These are phyloP conservation scores for Zygosaccharomyces sapae DNA, from an alignment of 1,139 yeast species.

Conservation along the genomic window DNA sequence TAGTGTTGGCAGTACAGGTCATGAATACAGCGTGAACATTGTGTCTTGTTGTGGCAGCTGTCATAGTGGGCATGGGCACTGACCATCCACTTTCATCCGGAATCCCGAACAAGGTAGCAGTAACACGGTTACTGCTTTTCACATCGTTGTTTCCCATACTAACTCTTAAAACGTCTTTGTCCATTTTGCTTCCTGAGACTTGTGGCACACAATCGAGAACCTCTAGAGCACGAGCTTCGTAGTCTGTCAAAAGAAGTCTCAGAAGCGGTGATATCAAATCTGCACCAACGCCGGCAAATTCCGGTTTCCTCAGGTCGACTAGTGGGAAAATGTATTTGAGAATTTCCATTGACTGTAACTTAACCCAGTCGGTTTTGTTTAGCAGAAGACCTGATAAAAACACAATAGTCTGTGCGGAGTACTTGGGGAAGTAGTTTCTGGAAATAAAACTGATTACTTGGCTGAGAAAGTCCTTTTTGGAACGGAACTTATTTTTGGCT, in stretches of 20 bases:
- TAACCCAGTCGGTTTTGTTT: constrained; percentile 74
- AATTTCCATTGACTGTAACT: constrained; percentile 70
- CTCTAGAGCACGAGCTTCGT: constrained; percentile 81
- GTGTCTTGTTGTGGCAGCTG: constrained; percentile 82
- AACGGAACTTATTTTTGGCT: constrained; percentile 73
- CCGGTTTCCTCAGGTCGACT: constrained; percentile 72
- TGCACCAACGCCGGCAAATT: constrained; percentile 88
- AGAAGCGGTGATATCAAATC: constrained; percentile 88
- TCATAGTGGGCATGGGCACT: constrained; percentile 87
- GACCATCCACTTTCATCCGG: constrained; percentile 98
- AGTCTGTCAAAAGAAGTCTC: constrained; percentile 76
- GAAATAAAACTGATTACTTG: constrained; percentile 72
- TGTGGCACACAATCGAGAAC: constrained; percentile 82
- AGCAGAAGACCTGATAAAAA: constrained; percentile 73
- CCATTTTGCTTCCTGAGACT: constrained; percentile 87
- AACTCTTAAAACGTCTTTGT: constrained; percentile 86
- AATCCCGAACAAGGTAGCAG: constrained; percentile 88
- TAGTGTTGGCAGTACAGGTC: constrained; percentile 50
- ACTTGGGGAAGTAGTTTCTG: constrained; percentile 65
- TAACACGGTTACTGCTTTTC: constrained; percentile 75
- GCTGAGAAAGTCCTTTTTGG: constrained; percentile 79
- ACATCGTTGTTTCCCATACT: constrained; percentile 79
- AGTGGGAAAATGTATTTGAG: constrained; percentile 70
- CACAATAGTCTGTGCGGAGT: constrained; percentile 70
- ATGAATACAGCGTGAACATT: constrained; percentile 94